Conservation (phyloP, 2,329 filamentous ascomycete species). For the Chalara sp. region DNA sequence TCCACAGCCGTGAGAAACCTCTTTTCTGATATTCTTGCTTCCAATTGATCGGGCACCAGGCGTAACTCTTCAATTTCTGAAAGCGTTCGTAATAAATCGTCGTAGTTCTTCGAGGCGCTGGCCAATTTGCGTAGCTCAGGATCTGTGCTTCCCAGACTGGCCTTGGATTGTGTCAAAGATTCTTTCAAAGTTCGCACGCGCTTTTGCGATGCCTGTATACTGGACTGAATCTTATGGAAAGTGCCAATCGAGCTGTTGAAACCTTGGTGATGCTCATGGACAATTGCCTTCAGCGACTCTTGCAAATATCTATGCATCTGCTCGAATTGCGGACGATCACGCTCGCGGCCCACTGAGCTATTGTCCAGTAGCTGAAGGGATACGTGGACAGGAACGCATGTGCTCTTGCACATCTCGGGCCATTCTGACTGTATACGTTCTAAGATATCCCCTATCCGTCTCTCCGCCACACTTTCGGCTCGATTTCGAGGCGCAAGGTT, state of each 20-base stretch:
- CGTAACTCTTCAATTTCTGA: constrained; percentile 83
- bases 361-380: constrained; percentile 91
- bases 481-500: constrained; percentile 14
- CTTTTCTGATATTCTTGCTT: constrained; percentile 94
- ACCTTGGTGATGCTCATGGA: constrained; percentile 97
- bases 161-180: constrained; percentile 74
- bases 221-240: constrained; percentile 96
- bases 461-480: constrained; percentile 24
- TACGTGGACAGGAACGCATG: constrained; percentile 88
- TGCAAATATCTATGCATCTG: constrained; percentile 84
- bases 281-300: constrained; percentile 84
- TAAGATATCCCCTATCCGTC: constrained; percentile 45
- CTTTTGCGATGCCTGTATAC: constrained; percentile 82
- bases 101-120: constrained; percentile 80
- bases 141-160: constrained; percentile 75
- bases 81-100: constrained; percentile 78
- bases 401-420: constrained; percentile 82
- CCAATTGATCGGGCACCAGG: constrained; percentile 82
- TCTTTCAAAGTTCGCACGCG: constrained; percentile 77
- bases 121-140: constrained; percentile 89
- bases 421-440: constrained; percentile 83
- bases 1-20: constrained; percentile 90
- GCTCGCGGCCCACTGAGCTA: constrained; percentile 86
- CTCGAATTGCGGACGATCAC: constrained; percentile 80
- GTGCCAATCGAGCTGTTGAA: constrained; percentile 99